Base-by-base conservation (phyloP, 306 rosid species). In the Quercus cerris region DNA sequence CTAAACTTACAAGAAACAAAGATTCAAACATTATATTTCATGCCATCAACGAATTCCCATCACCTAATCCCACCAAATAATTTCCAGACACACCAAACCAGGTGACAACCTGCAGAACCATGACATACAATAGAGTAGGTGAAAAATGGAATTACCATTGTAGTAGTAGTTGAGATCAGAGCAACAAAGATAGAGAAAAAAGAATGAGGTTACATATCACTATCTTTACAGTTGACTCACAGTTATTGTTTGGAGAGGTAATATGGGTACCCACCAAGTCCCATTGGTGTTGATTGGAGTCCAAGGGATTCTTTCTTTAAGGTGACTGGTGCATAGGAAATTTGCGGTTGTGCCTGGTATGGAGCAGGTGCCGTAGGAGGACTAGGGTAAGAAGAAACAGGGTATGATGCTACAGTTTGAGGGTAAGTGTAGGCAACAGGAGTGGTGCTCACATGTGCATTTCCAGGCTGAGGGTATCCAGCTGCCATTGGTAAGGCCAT, bases 391-490 rank as follows among this genome's bases (percentile, higher is more conserved):
- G 93, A 81, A 80, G 91, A 71, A 15, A 74, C 75, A 19, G 89
- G 81, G 80, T 93, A 93, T 44, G 91, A 75, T 71, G 78, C 84
- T 52, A 82, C 82, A 75, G 81, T 56, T 80, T 84, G 97, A 17
- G 97, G 90, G 84, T 89, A 91, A 38, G 46, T 19, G 59, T 88
- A 91, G 55, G 92, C 90, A 35, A 81, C 70, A 18, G 87, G 86
- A 8, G 87, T 44, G 4, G 84, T 20, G 54, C 74, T 33, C 1
- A 72, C 52, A 28, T 88, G 92, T 33, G 84, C 56, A 73, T 81
- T 91, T 57, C 89, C 97, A 33, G 90, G 89, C 38, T 91, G 97
- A 72, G 84, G 75, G 77, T 91, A 91, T 76, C 90, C 97, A 31
- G 85, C 75, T 41, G 71, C 80, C 77, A 85, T 71, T 22, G 96